Evolutionary conservation across 805 yeast genomes (phyloP).

Genomic region (Candida vaughaniae): DNA sequence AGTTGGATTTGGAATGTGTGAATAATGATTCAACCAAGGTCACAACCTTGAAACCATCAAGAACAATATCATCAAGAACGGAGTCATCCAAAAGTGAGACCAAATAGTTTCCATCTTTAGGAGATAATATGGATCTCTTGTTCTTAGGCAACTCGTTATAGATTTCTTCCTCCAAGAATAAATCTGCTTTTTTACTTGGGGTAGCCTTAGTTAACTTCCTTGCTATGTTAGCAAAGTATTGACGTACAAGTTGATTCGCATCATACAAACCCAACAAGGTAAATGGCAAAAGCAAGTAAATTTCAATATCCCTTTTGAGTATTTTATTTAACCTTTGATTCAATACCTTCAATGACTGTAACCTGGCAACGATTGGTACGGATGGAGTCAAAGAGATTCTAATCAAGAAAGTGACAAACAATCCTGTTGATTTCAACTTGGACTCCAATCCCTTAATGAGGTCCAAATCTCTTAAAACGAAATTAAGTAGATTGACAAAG

Average conservation of each 20-base stretch:
- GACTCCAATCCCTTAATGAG: conserved; percentile 4
- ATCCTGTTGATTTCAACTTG: conserved; percentile 28
- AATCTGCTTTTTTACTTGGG: conserved; percentile 28
- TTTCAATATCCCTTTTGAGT: conserved; percentile 24
- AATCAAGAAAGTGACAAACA: conserved; percentile 56
- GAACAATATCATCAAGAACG: conserved; percentile 24
- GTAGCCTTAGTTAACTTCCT: conserved; percentile 1
- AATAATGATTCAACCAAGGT: conserved; percentile 25
- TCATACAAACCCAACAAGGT: conserved; percentile 55
- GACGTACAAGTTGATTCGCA: conserved; percentile 50
- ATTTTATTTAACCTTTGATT: conserved; percentile 32
- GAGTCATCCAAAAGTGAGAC: conserved; percentile 12
- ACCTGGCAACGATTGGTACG: conserved; percentile 58
- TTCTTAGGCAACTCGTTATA: conserved; percentile 52
- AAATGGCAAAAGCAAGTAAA: conserved; percentile 60
- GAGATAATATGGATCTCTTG: conserved; percentile 56
- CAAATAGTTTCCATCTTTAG: conserved; percentile 54
- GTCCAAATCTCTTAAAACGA: conserved; percentile 6
- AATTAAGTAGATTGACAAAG: conserved; percentile 24
- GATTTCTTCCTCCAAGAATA: conserved; percentile 53
- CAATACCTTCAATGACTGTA: conserved; percentile 46
- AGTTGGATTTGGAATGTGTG: conserved; percentile 44
- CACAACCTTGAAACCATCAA: conserved; percentile 27
- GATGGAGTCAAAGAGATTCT: conserved; percentile 57
- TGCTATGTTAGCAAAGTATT: conserved; percentile 8